These are phyloP conservation scores for Metschnikowia peoriensis DNA, from an alignment of 805 yeast genomes.

Conservation along the genomic window DNA sequence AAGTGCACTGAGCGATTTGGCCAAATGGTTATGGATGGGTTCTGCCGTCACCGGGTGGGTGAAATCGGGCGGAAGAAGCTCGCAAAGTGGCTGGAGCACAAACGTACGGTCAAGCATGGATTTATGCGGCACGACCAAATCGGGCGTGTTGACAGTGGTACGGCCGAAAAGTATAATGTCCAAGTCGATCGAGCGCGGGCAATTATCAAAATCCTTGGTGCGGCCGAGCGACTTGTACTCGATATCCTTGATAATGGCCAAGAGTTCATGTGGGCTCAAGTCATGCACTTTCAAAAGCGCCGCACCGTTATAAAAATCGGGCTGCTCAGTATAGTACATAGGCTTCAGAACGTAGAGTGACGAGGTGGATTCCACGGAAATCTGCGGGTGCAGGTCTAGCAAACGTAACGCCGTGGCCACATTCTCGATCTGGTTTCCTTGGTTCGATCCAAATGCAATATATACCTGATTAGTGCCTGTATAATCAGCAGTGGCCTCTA, in stretches of 20 bases:
- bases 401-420: conserved; percentile 54
- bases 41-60: conserved; percentile 87
- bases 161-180: conserved; percentile 79
- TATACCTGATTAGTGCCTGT: conserved; percentile 51
- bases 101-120: conserved; percentile 87
- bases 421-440: conserved; percentile 67
- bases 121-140: conserved; percentile 79
- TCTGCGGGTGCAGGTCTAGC: conserved; percentile 34
- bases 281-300: conserved; percentile 60
- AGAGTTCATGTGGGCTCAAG: conserved; percentile 58
- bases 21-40: conserved; percentile 66
- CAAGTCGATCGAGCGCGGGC: conserved; percentile 88
- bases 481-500: conserved; percentile 8
- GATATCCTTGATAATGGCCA: conserved; percentile 63
- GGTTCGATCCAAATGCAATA: conserved; percentile 88
- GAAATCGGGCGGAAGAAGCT: conserved; percentile 62
- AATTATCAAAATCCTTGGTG: conserved; percentile 78
- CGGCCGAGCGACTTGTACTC: conserved; percentile 73
- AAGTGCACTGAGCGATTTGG: conserved; percentile 40
- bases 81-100: conserved; percentile 86
- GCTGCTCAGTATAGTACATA: conserved; percentile 83
- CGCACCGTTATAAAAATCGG: conserved; percentile 82
- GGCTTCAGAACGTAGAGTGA: conserved; percentile 87
- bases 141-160: conserved; percentile 50
- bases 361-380: conserved; percentile 61